Percentiles rank a stretch among this genome's conserved stretches.
Conservation (phyloP, 257 asterid species). For the Schizonepeta tenuifolia region DNA sequence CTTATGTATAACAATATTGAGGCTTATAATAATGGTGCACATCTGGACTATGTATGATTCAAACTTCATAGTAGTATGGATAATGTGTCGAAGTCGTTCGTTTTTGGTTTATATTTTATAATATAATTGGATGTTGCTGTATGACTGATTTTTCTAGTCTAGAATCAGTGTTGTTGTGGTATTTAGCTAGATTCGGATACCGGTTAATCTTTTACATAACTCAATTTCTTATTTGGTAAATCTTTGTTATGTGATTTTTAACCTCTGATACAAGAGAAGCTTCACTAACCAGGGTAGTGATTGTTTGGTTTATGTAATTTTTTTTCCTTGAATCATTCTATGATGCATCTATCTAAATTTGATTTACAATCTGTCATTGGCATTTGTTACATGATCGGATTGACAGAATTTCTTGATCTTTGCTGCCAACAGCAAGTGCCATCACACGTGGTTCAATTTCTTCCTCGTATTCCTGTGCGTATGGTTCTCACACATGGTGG, state of each 20-base stretch:
- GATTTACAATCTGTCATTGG: neutral
- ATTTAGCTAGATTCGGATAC: neutral
- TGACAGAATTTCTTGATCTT: neutral
- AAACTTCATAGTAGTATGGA: neutral
- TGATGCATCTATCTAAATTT: neutral
- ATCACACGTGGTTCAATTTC: neutral
- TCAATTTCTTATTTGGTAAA: neutral
- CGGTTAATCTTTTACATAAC: neutral
- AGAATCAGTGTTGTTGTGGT: neutral
- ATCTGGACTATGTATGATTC: neutral
- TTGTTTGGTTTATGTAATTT: neutral
- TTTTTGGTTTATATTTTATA: neutral
- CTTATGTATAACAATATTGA: neutral
- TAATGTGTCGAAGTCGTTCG: neutral
- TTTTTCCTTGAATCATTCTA: neutral
- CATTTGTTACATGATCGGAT: neutral
- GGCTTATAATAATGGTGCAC: neutral
- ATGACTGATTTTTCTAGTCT: too few species aligned
- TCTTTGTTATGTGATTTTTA: neutral
- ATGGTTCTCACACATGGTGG: constrained; percentile 39
- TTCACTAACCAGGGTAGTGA: neutral
- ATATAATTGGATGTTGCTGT: neutral
- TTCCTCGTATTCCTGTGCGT: constrained; percentile 40
- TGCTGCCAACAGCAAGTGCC: constrained; percentile 37
- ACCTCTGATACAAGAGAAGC: too few species aligned